These are phyloP conservation scores for Magnaporthales sp. DNA, from an alignment of 2,329 filamentous ascomycete species.

Conservation along the genomic window DNA sequence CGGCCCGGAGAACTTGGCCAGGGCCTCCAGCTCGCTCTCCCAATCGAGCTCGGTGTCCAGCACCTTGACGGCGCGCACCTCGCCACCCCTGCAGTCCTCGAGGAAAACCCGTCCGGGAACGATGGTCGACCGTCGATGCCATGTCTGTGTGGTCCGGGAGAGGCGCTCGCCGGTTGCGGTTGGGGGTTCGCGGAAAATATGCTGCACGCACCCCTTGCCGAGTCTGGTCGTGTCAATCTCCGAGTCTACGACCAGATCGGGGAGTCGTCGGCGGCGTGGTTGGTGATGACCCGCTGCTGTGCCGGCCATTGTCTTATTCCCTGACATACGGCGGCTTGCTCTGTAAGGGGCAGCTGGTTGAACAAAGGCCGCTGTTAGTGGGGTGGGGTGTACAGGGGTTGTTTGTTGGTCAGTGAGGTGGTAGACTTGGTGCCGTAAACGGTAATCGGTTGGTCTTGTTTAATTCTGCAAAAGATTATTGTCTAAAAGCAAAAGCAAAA, in stretches of 20 bases:
- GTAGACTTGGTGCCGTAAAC: not conserved
- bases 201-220: not conserved
- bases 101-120: not conserved
- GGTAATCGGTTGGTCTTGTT: not conserved
- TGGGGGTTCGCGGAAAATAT: not conserved
- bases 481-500: not conserved
- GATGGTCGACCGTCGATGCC: not conserved
- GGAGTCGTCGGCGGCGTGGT: not conserved
- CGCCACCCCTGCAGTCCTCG: not conserved
- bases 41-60: not conserved
- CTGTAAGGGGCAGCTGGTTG: no score
- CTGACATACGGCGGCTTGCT: not conserved
- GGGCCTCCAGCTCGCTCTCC: conserved; percentile 2
- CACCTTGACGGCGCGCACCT: conserved; percentile 3
- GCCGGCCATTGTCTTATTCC: not conserved
- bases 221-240: not conserved
- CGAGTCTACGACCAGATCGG: not conserved
- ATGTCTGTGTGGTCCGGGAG: not conserved
- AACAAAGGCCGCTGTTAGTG: no score
- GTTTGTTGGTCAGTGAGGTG: not conserved
- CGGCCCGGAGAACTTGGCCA: conserved; percentile 6
- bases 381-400: not conserved
- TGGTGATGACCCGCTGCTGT: not conserved
- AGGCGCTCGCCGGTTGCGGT: not conserved
- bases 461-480: no score